Evolutionary conservation across 176 grass and related monocot species (phyloP).

Genomic region (Panicum miliaceum): DNA sequence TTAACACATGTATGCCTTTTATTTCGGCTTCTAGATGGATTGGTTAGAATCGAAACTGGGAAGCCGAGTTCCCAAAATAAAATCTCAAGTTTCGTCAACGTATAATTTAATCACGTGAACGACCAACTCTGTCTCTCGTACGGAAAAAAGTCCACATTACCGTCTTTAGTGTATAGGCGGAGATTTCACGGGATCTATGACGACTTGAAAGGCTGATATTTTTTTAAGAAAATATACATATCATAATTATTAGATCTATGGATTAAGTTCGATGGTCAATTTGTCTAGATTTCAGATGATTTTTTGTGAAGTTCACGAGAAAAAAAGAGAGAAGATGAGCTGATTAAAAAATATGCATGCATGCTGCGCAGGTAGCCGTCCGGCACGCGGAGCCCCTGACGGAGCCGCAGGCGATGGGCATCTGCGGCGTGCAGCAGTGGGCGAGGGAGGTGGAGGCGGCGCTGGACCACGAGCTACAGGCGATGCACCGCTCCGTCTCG

Average conservation of each 20-base stretch:
- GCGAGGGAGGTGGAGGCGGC: conserved; percentile 51
- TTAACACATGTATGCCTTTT: neutral
- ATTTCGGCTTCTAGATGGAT: conserved; percentile 53
- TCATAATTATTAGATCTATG: neutral
- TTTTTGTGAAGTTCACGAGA: neutral
- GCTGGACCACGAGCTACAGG: conserved; percentile 55
- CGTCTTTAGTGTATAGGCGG: neutral
- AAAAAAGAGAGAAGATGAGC: neutral
- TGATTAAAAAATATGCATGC: neutral
- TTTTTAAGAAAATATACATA: too few species aligned
- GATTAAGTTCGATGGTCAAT: too few species aligned
- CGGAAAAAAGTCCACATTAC: neutral
- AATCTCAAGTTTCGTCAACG: neutral
- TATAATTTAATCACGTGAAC: neutral
- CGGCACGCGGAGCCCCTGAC: conserved; percentile 57
- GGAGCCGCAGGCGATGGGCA: conserved; percentile 42
- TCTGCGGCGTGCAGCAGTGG: conserved; percentile 54
- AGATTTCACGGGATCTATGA: neutral
- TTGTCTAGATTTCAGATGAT: neutral
- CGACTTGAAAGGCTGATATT: neutral
- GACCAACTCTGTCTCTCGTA: neutral
- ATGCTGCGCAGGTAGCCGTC: neutral
- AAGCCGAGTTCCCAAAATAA: neutral
- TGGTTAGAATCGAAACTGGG: neutral
- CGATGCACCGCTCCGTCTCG: conserved; percentile 46